Evolutionary conservation across 2,329 filamentous ascomycete species (phyloP).

Genomic region (Sporothrix pseudoabietina): DNA sequence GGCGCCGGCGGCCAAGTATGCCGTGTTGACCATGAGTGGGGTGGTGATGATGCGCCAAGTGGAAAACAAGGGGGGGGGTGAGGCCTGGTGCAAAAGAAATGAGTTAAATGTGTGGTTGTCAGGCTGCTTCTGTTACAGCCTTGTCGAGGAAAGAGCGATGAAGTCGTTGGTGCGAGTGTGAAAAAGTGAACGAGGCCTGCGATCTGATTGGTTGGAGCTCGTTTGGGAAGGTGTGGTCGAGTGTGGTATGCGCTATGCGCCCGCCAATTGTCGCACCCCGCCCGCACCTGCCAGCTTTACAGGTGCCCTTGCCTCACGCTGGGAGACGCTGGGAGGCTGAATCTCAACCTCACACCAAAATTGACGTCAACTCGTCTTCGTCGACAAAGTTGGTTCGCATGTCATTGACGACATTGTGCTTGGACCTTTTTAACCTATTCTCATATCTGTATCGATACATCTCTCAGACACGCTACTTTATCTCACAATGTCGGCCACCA

Average conservation of each 20-base stretch:
- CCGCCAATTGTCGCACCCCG: background rate
- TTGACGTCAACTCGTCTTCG: background rate
- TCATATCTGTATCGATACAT: background rate
- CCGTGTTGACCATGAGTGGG: constrained; percentile 36
- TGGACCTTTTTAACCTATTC: no score
- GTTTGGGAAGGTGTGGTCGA: background rate
- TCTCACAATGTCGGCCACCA: background rate
- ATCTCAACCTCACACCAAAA: background rate
- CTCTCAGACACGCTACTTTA: background rate
- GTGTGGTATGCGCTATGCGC: no score
- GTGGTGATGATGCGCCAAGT: background rate
- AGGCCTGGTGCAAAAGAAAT: background rate
- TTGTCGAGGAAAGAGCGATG: background rate
- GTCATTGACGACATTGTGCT: no score
- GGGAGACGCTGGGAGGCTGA: background rate
- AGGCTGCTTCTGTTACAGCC: background rate
- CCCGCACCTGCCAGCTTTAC: background rate
- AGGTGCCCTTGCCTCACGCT: background rate
- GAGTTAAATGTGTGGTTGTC: no score
- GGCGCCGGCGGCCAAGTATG: constrained; percentile 74
- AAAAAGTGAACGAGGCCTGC: constrained; percentile 26
- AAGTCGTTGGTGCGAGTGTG: background rate
- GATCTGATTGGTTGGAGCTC: constrained; percentile 30
- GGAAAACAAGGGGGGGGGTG: background rate
- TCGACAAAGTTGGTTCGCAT: background rate